Evolutionary conservation across 1,284 basidiomycete species (phyloP).

Genomic region (Crocinoboletus sp.): DNA sequence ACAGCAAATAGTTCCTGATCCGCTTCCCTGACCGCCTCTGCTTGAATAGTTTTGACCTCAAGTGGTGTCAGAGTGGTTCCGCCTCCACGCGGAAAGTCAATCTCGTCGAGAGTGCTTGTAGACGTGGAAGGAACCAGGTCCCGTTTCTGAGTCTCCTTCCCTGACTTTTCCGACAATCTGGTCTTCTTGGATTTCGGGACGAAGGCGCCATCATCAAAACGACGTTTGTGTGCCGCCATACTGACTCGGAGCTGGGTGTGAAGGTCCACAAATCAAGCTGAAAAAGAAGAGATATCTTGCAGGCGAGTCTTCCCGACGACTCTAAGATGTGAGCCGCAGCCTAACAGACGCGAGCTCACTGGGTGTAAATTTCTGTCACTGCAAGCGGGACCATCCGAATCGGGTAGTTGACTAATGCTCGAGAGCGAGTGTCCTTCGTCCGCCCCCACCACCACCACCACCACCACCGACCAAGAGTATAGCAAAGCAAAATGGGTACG

Average conservation of each 20-base stretch:
- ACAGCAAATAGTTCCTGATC: constrained; percentile 75
- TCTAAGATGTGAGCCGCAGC: not conserved
- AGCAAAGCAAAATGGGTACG: constrained; percentile 24
- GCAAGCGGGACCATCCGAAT: constrained; percentile 10
- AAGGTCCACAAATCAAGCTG: not conserved
- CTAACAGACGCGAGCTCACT: not conserved
- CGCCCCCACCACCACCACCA: too few relatives aligned
- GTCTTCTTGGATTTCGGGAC: constrained; percentile 53
- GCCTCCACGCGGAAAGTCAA: constrained; percentile 94
- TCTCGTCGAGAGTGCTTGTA: constrained; percentile 61
- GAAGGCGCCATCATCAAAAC: constrained; percentile 48
- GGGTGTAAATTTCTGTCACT: constrained; percentile 12
- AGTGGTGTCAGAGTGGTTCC: constrained; percentile 81
- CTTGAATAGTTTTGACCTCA: constrained; percentile 85
- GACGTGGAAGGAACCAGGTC: constrained; percentile 31
- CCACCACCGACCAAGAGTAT: too few relatives aligned
- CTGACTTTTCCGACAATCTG: constrained; percentile 33
- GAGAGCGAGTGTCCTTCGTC: not conserved
- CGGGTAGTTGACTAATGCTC: constrained; percentile 7
- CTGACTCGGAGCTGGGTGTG: not conserved
- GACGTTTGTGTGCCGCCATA: constrained; percentile 56
- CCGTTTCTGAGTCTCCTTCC: constrained; percentile 26
- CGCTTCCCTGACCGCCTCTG: constrained; percentile 84
- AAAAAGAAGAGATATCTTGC: not conserved
- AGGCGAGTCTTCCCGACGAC: not conserved